phyloP scores from a whole-genome alignment of 2,329 filamentous ascomycete species.

The Colletotrichum sansevieriae region DNA sequence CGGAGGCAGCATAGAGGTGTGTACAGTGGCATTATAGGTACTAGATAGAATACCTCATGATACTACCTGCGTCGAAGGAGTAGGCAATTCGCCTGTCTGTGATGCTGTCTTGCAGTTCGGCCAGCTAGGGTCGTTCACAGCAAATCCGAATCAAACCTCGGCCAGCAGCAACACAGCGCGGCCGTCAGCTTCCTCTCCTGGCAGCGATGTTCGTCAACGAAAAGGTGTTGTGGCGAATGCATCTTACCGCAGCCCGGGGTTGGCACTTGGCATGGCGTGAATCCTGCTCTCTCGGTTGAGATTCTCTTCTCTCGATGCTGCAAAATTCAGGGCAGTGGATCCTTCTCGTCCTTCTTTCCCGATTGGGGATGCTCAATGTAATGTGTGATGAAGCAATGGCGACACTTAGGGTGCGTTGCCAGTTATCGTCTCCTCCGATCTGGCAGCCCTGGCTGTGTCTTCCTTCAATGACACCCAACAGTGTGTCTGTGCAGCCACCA shows the following conservation, averaged over 20 bases:
- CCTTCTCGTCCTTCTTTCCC: constrained; percentile 15
- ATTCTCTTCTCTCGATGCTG: constrained; percentile 7
- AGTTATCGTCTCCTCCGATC: constrained; percentile 5
- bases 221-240: neutral
- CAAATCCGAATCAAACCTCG: constrained; percentile 12
- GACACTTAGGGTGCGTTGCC: neutral
- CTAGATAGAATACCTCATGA: neutral
- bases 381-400: neutral
- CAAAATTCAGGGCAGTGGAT: constrained; percentile 9
- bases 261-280: neutral
- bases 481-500: neutral
- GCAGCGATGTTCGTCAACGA: constrained; percentile 8
- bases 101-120: neutral
- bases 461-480: constrained; percentile 13
- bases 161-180: constrained; percentile 4
- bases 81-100: neutral
- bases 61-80: constrained; percentile 1
- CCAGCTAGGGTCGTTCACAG: neutral
- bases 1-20: neutral
- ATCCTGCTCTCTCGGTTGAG: neutral
- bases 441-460: constrained; percentile 10
- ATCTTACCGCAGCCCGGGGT: neutral
- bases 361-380: neutral
- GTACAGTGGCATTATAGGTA: neutral
- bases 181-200: constrained; percentile 8